phyloP scores from a whole-genome alignment of 352 stramenopile genomes.

The Pythium vanterpoolii region DNA sequence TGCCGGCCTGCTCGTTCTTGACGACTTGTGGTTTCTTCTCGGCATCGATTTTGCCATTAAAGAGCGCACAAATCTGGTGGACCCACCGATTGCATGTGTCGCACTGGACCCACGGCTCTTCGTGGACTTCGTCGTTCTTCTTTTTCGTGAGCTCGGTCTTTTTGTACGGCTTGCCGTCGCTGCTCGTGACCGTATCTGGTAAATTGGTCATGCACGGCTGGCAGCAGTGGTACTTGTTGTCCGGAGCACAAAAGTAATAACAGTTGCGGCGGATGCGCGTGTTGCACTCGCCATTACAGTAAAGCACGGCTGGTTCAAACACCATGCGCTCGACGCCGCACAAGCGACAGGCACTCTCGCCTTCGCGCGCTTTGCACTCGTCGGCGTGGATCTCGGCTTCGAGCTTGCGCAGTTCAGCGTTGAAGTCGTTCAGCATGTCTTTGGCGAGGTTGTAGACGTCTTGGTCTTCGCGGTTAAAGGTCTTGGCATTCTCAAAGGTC shows the following conservation, averaged over 20 bases:
- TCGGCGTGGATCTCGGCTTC: slow-evolving; percentile 64
- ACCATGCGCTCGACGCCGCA: slow-evolving; percentile 85
- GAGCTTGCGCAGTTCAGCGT: slow-evolving; percentile 73
- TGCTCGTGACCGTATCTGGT: slow-evolving; percentile 61
- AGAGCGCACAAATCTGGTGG: slow-evolving; percentile 99
- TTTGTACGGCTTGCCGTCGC: slow-evolving; percentile 66
- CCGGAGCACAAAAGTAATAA: slow-evolving; percentile 78
- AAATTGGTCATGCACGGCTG: slow-evolving; percentile 67
- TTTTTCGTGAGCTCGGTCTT: slow-evolving; percentile 75
- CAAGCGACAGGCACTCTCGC: slow-evolving; percentile 74
- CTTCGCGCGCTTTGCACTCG: slow-evolving; percentile 53
- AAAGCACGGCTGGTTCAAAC: slow-evolving; percentile 80
- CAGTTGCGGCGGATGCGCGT: slow-evolving; percentile 84
- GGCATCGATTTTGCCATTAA: slow-evolving; percentile 98
- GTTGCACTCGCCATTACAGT: slow-evolving; percentile 89
- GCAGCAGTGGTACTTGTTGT: slow-evolving; percentile 89
- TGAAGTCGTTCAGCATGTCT: slow-evolving; percentile 85
- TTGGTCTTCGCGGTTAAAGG: slow-evolving; percentile 85
- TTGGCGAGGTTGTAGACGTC: slow-evolving; percentile 83
- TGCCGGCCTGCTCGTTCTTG: slow-evolving; percentile 41
- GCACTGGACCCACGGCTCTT: slow-evolving; percentile 98
- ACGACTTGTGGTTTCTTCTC: slow-evolving; percentile 77
- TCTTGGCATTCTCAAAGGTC: slow-evolving; percentile 83
- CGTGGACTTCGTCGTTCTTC: slow-evolving; percentile 89
- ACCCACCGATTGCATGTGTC: slow-evolving; percentile 98